These are phyloP conservation scores for Helianthus tuberosus DNA, from an alignment of 129 eudicot species.

Conservation along the genomic window DNA sequence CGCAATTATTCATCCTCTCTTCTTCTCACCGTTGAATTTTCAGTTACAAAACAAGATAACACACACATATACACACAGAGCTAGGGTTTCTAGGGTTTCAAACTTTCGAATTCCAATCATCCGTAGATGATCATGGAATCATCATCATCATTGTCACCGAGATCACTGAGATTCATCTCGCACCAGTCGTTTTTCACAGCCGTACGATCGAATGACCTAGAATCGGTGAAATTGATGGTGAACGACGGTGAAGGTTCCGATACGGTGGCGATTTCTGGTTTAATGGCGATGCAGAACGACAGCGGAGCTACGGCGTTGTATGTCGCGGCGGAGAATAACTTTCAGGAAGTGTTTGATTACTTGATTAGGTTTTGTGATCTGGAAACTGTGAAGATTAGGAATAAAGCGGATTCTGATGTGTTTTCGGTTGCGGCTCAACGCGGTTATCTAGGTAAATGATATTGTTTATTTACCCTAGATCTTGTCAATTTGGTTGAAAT, in stretches of 20 bases:
- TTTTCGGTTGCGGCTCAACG: slow-evolving; percentile 80
- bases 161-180: slow-evolving; percentile 66
- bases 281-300: slow-evolving; percentile 70
- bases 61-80: background rate
- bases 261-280: slow-evolving; percentile 40
- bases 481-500: slow-evolving; percentile 15
- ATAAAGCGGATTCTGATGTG: slow-evolving; percentile 69
- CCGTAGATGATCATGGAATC: slow-evolving; percentile 44
- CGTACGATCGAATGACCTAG: slow-evolving; percentile 71
- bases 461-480: background rate
- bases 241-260: slow-evolving; percentile 60
- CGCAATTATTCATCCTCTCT: slow-evolving; percentile 26
- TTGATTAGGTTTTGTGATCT: slow-evolving; percentile 70
- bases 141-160: slow-evolving; percentile 33
- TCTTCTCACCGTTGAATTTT: slow-evolving; percentile 31
- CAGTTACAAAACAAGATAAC: slow-evolving; percentile 27
- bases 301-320: slow-evolving; percentile 79
- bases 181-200: slow-evolving; percentile 83
- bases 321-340: slow-evolving; percentile 66
- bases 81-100: slow-evolving; percentile 1
- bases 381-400: slow-evolving; percentile 53
- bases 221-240: slow-evolving; percentile 51
- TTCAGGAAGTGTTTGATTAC: slow-evolving; percentile 48
- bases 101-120: background rate
- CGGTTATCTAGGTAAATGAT: slow-evolving; percentile 74